Base-by-base conservation (phyloP, 129 eudicot species). In the Lactuca saligna region DNA sequence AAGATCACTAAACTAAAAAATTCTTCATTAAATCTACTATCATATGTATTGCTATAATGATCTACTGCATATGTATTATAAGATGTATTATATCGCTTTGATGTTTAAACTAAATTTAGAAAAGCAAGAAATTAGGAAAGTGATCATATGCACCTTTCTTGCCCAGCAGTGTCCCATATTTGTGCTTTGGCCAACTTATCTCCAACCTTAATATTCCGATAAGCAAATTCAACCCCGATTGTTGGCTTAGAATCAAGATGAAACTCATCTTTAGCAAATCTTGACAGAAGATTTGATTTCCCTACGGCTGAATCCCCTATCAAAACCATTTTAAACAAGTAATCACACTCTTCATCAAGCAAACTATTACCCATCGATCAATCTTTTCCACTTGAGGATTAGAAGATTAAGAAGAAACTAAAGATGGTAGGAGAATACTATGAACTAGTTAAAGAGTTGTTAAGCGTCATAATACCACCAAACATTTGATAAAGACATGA, bases 161-260 rank as follows among this genome's bases (percentile, higher is more conserved):
- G 96, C 35, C 96, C 96, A 2, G 96, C 96, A 35, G 96, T 89
- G 50, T 89, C 96, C 93, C 96, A 89, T 61, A 89, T 82, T 57
- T 89, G 96, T 15, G 96, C 84, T 78, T 89, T 89, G 68, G 72
- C 79, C 61, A 89, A 75, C 71, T 89, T 89, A 79, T 89, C 90
- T 7, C 86, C 86, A 1, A 89, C 75, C 74, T 72, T 89, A 16
- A 89, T 60, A 70, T 80, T 89, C 53, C 90, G 61, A 41, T 89
- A 89, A 63, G 96, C 96, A 9, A 89, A 89, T 73, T 89, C 96
- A 2, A 89, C 96, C 2, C 96, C 96, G 7, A 89, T 89, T 1
- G 93, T 89, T 8, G 96, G 96, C 75, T 89, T 89, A 0, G 96
- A 86, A 32, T 86, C 96, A 15, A 89, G 54, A 32, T 46, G 84